Evolutionary conservation across 371 early-diverging fungal genomes (phyloP).

Genomic region (Gilbertella persicaria): DNA sequence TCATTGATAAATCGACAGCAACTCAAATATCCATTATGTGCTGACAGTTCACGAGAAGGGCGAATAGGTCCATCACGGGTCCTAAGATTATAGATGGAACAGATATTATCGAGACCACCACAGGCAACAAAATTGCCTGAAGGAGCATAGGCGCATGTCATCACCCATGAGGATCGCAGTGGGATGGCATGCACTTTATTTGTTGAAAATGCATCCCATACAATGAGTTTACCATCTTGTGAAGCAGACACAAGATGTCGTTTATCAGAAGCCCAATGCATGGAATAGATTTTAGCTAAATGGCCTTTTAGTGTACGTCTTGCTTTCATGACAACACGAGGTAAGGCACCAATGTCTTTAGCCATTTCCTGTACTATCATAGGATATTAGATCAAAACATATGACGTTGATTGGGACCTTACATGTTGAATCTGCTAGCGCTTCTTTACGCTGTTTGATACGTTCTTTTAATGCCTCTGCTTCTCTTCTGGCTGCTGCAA

Average conservation of each 20-base stretch:
- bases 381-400: neutral
- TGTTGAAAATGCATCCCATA: slow-evolving; percentile 97
- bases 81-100: slow-evolving; percentile 93
- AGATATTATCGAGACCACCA: slow-evolving; percentile 97
- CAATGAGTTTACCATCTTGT: slow-evolving; percentile 98
- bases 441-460: slow-evolving; percentile 89
- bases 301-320: slow-evolving; percentile 95
- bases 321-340: slow-evolving; percentile 92
- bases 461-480: slow-evolving; percentile 93
- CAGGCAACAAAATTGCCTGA: slow-evolving; percentile 96
- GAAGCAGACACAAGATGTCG: slow-evolving; percentile 95
- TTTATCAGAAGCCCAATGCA: slow-evolving; percentile 98
- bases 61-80: slow-evolving; percentile 90
- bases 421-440: slow-evolving; percentile 93
- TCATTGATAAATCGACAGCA: slow-evolving; percentile 96
- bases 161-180: slow-evolving; percentile 97
- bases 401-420: slow-evolving; percentile 33
- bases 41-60: slow-evolving; percentile 90
- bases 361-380: slow-evolving; percentile 46
- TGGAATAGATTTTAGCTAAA: slow-evolving; percentile 97
- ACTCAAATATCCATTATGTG: slow-evolving; percentile 96
- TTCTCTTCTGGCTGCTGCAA: slow-evolving; percentile 88
- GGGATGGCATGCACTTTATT: slow-evolving; percentile 98
- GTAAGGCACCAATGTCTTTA: slow-evolving; percentile 73
- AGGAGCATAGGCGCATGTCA: slow-evolving; percentile 98